These are phyloP conservation scores for Lasiosphaeria miniovina DNA, from an alignment of 495 filamentous ascomycete genomes.

Conservation along the genomic window DNA sequence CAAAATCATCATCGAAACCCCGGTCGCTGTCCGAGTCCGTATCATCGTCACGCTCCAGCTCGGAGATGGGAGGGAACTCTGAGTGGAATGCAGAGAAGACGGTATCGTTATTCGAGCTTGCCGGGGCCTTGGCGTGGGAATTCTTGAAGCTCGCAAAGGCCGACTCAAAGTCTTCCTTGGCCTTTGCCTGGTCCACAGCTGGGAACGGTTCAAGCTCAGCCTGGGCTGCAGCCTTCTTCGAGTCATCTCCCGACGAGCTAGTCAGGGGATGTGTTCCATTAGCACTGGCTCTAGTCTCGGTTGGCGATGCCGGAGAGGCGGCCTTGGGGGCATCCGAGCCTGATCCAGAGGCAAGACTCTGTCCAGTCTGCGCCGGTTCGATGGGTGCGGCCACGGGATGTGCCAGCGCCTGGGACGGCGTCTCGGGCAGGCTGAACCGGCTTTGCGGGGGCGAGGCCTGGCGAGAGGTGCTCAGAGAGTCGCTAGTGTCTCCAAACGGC, in stretches of 20 bases:
- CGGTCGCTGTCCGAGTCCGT: conserved; percentile 63
- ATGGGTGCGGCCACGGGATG: conserved; percentile 34
- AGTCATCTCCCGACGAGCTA: conserved; percentile 17
- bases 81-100: conserved; percentile 47
- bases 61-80: conserved; percentile 95
- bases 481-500: conserved; percentile 60
- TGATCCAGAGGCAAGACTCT: conserved; percentile 34
- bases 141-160: conserved; percentile 63
- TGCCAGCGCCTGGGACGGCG: conserved; percentile 51
- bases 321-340: conserved; percentile 28
- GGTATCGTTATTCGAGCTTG: conserved; percentile 25
- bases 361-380: conserved; percentile 32
- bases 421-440: conserved; percentile 67
- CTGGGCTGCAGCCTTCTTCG: conserved; percentile 16
- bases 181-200: conserved; percentile 53
- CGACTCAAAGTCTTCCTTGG: conserved; percentile 73
- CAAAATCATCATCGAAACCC: conserved; percentile 89
- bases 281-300: conserved; percentile 20
- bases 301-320: conserved; percentile 16
- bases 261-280: conserved; percentile 13
- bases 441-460: conserved; percentile 78
- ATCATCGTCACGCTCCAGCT: conserved; percentile 73
- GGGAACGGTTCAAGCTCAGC: conserved; percentile 51
- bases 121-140: conserved; percentile 24
- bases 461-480: conserved; percentile 73